phyloP scores from a whole-genome alignment of 2,329 filamentous ascomycete species.

The Fusarium citri region DNA sequence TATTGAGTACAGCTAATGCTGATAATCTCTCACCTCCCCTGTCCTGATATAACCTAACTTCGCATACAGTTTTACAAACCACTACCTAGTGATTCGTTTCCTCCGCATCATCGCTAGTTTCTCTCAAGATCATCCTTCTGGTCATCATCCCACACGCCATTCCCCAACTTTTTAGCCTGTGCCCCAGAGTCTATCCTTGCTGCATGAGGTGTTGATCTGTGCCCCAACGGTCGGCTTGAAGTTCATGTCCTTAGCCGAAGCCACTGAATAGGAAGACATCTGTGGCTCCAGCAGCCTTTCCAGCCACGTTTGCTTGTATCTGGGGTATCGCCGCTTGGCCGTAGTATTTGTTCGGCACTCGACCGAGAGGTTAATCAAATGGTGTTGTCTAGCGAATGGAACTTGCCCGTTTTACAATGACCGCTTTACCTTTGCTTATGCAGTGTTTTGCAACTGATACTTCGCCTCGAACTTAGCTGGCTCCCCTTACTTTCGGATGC shows the following conservation, averaged over 20 bases:
- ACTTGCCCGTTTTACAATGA: constrained; percentile 23
- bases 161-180: constrained; percentile 21
- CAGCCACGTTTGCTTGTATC: constrained; percentile 22
- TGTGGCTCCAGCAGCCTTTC: constrained; percentile 11
- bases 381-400: constrained; percentile 21
- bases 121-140: constrained; percentile 24
- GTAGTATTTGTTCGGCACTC: constrained; percentile 42
- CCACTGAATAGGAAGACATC: constrained; percentile 28
- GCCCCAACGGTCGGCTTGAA: constrained; percentile 45
- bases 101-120: constrained; percentile 37
- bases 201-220: constrained; percentile 24
- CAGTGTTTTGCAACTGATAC: constrained; percentile 7
- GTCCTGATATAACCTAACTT: neutral
- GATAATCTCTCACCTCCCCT: neutral
- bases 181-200: constrained; percentile 39
- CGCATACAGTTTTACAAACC: neutral
- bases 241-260: constrained; percentile 41
- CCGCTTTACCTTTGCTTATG: neutral
- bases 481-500: constrained; percentile 2
- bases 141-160: constrained; percentile 19
- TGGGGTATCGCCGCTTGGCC: constrained; percentile 26
- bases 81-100: neutral
- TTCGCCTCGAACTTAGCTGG: neutral
- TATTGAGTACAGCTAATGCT: neutral
- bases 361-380: constrained; percentile 39